phyloP scores from a whole-genome alignment of 768 basidiomycete genomes.

The Leccinum subgranulosum region DNA sequence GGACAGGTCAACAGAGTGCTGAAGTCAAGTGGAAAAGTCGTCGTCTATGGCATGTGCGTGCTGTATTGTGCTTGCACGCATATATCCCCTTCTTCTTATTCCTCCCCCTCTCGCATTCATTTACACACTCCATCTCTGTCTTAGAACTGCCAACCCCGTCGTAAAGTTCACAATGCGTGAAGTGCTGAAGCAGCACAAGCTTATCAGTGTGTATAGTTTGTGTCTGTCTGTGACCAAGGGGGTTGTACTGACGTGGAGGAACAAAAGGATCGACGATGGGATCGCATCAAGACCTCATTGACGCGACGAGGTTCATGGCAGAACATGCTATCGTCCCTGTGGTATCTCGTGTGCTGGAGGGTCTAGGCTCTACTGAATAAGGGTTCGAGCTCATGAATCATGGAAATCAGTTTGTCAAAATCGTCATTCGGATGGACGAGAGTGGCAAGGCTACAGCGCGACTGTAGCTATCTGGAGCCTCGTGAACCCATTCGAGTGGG shows the following conservation, averaged over 20 bases:
- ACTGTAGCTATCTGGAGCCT: too few relatives aligned
- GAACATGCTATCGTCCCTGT: slow-evolving; percentile 66
- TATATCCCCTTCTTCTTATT: neutral
- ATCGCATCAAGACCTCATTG: slow-evolving; percentile 64
- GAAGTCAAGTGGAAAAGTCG: slow-evolving; percentile 50
- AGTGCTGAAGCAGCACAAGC: slow-evolving; percentile 68
- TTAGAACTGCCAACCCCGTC: slow-evolving; percentile 30
- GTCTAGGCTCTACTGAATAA: too few relatives aligned
- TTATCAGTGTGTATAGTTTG: slow-evolving; percentile 53
- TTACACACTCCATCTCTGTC: slow-evolving; percentile 2
- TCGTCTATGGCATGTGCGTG: slow-evolving; percentile 48
- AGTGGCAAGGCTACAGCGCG: too few relatives aligned
- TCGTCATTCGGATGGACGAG: too few relatives aligned
- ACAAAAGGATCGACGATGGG: slow-evolving; percentile 80
- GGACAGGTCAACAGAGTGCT: slow-evolving; percentile 36
- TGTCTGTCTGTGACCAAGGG: neutral
- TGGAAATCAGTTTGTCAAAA: too few relatives aligned
- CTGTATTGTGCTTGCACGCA: neutral
- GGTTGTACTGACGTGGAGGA: slow-evolving; percentile 13
- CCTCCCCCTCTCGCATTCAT: neutral
- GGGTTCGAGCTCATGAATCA: too few relatives aligned
- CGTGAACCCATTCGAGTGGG: too few relatives aligned
- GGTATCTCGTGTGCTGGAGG: slow-evolving; percentile 29
- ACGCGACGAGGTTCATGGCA: slow-evolving; percentile 68
- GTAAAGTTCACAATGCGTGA: slow-evolving; percentile 75